Conservation (phyloP, 768 basidiomycete genomes). For the Kwoniella newhampshirensis region DNA sequence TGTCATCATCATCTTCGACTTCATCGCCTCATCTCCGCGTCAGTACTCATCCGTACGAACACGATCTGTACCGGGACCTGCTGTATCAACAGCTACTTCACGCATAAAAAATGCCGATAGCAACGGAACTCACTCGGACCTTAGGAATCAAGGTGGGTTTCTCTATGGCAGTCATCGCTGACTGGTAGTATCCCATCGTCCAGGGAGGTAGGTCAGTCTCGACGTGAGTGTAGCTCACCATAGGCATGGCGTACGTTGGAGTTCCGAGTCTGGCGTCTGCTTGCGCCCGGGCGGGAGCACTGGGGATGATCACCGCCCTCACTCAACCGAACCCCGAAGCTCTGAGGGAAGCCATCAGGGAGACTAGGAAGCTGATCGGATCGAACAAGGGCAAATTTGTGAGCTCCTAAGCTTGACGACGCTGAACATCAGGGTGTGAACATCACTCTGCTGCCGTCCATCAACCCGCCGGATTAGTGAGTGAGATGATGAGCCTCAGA, state of each 20-base stretch:
- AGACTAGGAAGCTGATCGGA: constrained; percentile 62
- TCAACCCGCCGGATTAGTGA: constrained; percentile 86
- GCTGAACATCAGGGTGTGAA: constrained; percentile 78
- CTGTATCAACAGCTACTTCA: too few species aligned
- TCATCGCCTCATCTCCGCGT: too few species aligned
- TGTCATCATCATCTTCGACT: too few species aligned
- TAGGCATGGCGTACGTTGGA: constrained; percentile 62
- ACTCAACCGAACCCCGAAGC: constrained; percentile 84
- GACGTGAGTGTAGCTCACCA: not conserved
- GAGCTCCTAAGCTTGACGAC: constrained; percentile 1
- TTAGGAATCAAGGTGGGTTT: constrained; percentile 38
- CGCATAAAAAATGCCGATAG: constrained; percentile 31
- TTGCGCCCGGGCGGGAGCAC: constrained; percentile 36
- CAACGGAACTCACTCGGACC: constrained; percentile 34
- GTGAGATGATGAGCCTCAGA: constrained; percentile 44
- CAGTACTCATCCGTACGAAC: too few species aligned
- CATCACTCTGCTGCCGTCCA: constrained; percentile 74
- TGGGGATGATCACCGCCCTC: constrained; percentile 79
- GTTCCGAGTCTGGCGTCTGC: constrained; percentile 58
- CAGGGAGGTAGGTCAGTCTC: constrained; percentile 32
- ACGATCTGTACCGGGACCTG: too few species aligned
- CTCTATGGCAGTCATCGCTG: not conserved
- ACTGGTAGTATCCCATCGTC: constrained; percentile 38
- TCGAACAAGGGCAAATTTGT: constrained; percentile 36
- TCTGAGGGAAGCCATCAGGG: constrained; percentile 72